These are phyloP conservation scores for Fagopyrum homotropicum DNA, from an alignment of 148 eudicot species.

Conservation along the genomic window DNA sequence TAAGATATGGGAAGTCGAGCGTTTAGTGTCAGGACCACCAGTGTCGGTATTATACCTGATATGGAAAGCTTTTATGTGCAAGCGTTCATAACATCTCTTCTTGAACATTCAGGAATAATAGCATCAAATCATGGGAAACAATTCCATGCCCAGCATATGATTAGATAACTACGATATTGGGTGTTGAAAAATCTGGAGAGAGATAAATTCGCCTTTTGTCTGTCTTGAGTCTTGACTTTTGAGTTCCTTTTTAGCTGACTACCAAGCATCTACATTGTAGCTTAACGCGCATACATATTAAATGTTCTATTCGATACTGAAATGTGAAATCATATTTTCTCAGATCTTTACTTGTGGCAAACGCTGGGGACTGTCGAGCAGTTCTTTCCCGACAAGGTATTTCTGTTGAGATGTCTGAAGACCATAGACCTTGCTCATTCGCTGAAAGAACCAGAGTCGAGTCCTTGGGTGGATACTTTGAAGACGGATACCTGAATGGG, in stretches of 20 bases:
- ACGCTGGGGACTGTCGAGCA: slow-evolving; percentile 96
- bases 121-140: neutral
- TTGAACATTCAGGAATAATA: neutral
- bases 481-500: slow-evolving; percentile 82
- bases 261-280: neutral
- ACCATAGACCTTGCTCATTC: slow-evolving; percentile 76
- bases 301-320: neutral
- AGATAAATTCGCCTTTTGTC: too few species aligned
- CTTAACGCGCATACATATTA: neutral
- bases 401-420: slow-evolving; percentile 80
- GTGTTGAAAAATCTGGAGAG: too few species aligned
- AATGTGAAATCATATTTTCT: slow-evolving; percentile 19
- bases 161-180: neutral
- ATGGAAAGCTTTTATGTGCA: too few species aligned
- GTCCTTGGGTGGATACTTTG: slow-evolving; percentile 73
- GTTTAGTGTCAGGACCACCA: too few species aligned
- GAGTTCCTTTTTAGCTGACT: neutral
- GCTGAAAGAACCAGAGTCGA: slow-evolving; percentile 65
- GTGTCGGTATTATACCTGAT: too few species aligned
- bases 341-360: slow-evolving; percentile 96
- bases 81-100: too few species aligned
- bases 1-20: too few species aligned
- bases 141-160: neutral
- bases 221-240: too few species aligned
- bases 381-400: slow-evolving; percentile 69